Evolutionary conservation across 139 green algal species (phyloP), one percentile per base, ranked within the genome.

Genomic region (Dunaliella primolecta): DNA sequence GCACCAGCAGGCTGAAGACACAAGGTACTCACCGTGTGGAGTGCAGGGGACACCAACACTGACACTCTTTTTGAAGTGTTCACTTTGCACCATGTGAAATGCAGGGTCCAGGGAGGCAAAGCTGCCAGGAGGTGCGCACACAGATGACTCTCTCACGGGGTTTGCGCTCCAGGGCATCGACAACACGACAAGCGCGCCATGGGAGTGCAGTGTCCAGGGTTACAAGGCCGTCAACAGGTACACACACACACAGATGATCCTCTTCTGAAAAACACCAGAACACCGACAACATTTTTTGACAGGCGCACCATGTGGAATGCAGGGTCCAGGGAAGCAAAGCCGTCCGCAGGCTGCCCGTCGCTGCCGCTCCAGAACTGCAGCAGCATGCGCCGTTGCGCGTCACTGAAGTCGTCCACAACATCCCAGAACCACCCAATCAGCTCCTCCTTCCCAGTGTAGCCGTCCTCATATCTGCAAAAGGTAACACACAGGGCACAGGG

Each of bases 331-430:
- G 91, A 83, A 25, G 78, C 91, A 82, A 94, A 94, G 81, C 91
- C 91, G 79, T 94, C 91, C 2, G 88, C 91, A 23, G 91, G 91
- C 91, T 92, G 91, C 86, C 91, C 91, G 56, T 94, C 91, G 32
- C 70, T 87, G 83, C 91, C 91, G 20, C 81, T 88, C 91, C 91
- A 94, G 80, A 94, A 94, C 89, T 94, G 91, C 88, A 94, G 86
- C 83, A 94, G 91, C 64, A 88, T 84, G 29, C 91, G 84, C 35
- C 91, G 85, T 64, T 92, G 86, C 38, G 79, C 75, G 83, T 94
- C 91, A 37, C 92, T 88, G 32, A 94, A 84, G 25, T 78, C 85
- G 38, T 94, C 91, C 11, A 88, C 83, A 70, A 89, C 91, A 29
- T 91, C 85, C 91, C 91, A 94, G 87, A 94, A 92, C 91, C 91